Conservation (phyloP, 1,139 yeast species). For the Blastobotrys proliferans region DNA sequence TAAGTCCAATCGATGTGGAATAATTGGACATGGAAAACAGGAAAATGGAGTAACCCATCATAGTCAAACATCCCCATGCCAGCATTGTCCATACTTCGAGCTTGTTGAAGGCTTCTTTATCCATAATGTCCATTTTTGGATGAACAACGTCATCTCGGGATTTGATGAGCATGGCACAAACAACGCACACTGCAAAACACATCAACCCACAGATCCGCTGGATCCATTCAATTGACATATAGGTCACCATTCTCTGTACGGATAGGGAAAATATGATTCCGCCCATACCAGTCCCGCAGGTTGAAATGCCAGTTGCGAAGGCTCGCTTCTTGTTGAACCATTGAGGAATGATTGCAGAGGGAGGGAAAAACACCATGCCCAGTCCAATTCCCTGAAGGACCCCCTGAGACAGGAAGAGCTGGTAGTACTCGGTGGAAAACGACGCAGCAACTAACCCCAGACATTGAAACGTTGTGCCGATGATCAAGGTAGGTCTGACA, state of each 20-base stretch:
- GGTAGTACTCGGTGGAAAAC: conserved; percentile 57
- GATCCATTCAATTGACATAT: conserved; percentile 64
- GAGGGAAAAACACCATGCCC: conserved; percentile 57
- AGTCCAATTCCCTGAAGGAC: conserved; percentile 59
- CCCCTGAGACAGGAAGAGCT: conserved; percentile 68
- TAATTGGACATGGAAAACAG: conserved; percentile 60
- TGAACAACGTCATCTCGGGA: conserved; percentile 41
- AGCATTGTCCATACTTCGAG: conserved; percentile 40
- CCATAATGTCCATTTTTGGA: conserved; percentile 29
- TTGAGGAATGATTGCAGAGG: conserved; percentile 49
- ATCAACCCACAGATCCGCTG: conserved; percentile 54
- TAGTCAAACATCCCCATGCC: conserved; percentile 53
- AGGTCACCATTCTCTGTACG: conserved; percentile 39
- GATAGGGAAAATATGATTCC: conserved; percentile 37
- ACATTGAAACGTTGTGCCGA: conserved; percentile 52
- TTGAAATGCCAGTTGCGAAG: conserved; percentile 47
- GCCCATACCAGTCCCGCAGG: conserved; percentile 37
- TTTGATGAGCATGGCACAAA: conserved; percentile 43
- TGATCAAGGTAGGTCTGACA: conserved; percentile 38
- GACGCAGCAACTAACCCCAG: conserved; percentile 62
- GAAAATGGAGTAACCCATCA: conserved; percentile 56
- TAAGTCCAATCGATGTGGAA: conserved; percentile 56
- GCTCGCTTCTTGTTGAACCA: conserved; percentile 60
- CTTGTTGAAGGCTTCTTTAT: conserved; percentile 26
- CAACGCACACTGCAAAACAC: conserved; percentile 35